Evolutionary conservation across 108 stramenopile genomes (phyloP), one percentile per base, ranked within the genome.

Genomic region (Chaetoceros muelleri): DNA sequence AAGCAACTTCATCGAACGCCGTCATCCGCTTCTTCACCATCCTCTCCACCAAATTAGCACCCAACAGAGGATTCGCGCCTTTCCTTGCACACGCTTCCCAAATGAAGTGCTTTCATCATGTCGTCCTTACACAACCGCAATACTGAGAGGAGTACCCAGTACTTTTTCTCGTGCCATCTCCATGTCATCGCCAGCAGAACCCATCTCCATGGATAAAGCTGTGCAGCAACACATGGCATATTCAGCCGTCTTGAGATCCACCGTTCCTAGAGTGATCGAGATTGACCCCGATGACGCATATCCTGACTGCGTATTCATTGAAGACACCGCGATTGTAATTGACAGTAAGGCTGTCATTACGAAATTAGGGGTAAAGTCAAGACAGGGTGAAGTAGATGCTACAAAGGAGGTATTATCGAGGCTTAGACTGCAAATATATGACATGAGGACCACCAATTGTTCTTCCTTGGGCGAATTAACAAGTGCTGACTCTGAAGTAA

Each of bases 261-360:
- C 65, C 44, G 28, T 76, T 27, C 81, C 81, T 0, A 76, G 65
- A 0, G 24, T 80, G 3, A 69, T 55, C 23, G 58, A 80, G 24
- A 79, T 80, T 3, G 53, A 70, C 1, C 19, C 78, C n/a, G 71
- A 80, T 23, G 23, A 66, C 2, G 55, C 34, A 16, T 58, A 72
- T 60, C 79, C 85, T 3, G 85, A 87, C 58, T 73, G 65, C 26
- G 24, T 67, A n/a, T 87, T 87, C 67, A 79, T 87, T n/a, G 85
- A 87, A 70, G 85, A 87, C 58, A 73, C 75, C 3, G 77, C 71
- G 1, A 74, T 82, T 0, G 79, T 70, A 2, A 61, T 81, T 55
- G 75, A 66, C 19, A 55, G 66, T 29, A 60, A 24, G 18, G 81
- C 67, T 10, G 76, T 75, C 22, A 61, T 87, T 29, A 81, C 72